Conservation (phyloP, 2,329 filamentous ascomycete species). For the Sporothrix schenckii region DNA sequence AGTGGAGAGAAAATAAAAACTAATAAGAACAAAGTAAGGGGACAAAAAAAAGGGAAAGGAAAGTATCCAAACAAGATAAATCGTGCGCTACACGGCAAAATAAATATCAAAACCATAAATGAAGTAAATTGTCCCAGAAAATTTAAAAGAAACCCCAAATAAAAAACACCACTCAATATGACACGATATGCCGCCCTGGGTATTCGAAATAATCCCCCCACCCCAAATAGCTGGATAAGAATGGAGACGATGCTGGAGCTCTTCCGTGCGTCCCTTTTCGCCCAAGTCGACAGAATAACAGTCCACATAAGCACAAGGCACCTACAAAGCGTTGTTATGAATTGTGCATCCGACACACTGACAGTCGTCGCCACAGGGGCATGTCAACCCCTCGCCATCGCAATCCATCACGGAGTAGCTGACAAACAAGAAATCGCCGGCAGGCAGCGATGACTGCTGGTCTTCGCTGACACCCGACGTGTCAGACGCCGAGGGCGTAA, state of each 20-base stretch:
- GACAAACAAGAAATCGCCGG: constrained; percentile 63
- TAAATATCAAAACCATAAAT: neutral
- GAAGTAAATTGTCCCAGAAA: neutral
- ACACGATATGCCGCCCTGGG: neutral
- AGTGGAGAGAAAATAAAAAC: neutral
- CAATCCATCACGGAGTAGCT: constrained; percentile 40
- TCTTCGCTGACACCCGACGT: constrained; percentile 54
- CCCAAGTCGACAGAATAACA: neutral
- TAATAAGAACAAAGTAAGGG: neutral
- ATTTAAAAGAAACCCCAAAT: neutral
- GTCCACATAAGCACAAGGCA: neutral
- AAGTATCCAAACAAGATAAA: neutral
- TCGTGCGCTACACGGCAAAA: neutral
- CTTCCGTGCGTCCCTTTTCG: constrained; percentile 4
- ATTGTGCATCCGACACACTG: constrained; percentile 69
- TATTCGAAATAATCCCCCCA: neutral
- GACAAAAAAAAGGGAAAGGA: neutral
- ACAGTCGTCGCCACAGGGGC: constrained; percentile 66
- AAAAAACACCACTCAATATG: neutral
- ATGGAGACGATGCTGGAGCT: constrained; percentile 16
- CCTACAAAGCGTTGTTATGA: constrained; percentile 54
- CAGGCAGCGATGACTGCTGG: constrained; percentile 53
- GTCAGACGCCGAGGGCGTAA: constrained; percentile 50
- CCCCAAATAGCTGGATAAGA: too few species aligned
- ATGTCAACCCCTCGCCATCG: constrained; percentile 43